Evolutionary conservation across 129 eudicot genomes (phyloP), one percentile per base, ranked within the genome.

Genomic region (Chrysanthemum makinoi): DNA sequence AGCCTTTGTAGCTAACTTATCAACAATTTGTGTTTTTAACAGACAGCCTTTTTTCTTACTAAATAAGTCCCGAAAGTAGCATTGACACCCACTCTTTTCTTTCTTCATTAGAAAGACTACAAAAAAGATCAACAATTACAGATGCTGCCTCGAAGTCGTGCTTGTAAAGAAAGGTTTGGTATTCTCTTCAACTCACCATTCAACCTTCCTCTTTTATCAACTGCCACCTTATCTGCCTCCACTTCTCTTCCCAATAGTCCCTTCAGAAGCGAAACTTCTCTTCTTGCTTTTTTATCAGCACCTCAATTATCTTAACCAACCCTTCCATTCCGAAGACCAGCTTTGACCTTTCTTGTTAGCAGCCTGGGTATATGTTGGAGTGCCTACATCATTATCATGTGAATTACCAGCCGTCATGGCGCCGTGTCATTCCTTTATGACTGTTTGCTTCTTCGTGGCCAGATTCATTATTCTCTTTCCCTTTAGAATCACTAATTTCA

Each of bases 51-150:
- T 8, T 65, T 44, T 14, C 68, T 49, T 43, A 33, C 33, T 78
- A 74, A 47, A 78, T 75, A 70, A 82, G 80, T 10, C 83, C 86
- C 1, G 83, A 69, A 73, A 78, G 83, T 78, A 78, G 59, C 86
- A 82, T 78, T 77, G n/a, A 82, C 30, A 82, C 86, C 86, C 86
- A 78, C 20, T 82, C 86, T 65, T 71, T 78, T 64, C 83, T 78
- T 62, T 82, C 86, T 68, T 82, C 86, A 64, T 28, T 67, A 70
- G 76, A 64, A 69, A 77, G 83, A 65, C 86, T 82, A 57, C 63
- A 82, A 46, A 82, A 66, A 80, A 44, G n/a, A 30, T 83, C 20
- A 16, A 82, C 79, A 22, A 82, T 82, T 52, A 75, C 14, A 18
- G 83, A 79, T 39, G 83, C 79, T 15, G 79, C n/a, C 79, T 73